Evolutionary conservation across 2,329 filamentous ascomycete species (phyloP).

Genomic region (Colletotrichum phormii): DNA sequence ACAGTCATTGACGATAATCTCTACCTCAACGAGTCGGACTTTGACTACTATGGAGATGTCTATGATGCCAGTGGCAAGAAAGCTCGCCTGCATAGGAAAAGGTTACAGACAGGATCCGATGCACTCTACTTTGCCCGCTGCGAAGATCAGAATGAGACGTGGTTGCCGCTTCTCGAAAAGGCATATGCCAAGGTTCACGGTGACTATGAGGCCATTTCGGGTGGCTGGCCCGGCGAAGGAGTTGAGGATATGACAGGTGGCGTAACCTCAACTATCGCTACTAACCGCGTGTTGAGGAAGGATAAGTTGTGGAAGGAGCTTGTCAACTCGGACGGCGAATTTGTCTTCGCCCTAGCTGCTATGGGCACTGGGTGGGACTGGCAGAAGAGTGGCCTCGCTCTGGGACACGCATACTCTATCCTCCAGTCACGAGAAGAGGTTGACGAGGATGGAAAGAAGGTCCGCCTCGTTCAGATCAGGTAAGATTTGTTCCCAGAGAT

Average conservation of each 20-base stretch:
- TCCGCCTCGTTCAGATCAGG: constrained; percentile 58
- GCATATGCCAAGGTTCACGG: constrained; percentile 83
- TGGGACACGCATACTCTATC: constrained; percentile 64
- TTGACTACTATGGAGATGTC: constrained; percentile 40
- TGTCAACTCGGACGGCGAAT: constrained; percentile 74
- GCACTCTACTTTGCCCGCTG: constrained; percentile 79
- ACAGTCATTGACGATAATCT: constrained; percentile 78
- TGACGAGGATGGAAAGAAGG: constrained; percentile 51
- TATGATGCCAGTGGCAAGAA: constrained; percentile 59
- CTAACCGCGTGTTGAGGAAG: constrained; percentile 71
- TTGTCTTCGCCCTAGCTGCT: constrained; percentile 64
- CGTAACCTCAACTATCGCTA: constrained; percentile 66
- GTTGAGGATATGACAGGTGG: constrained; percentile 66
- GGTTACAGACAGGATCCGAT: constrained; percentile 75
- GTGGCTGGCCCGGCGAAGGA: constrained; percentile 70
- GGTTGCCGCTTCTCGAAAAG: constrained; percentile 80
- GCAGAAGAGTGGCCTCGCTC: constrained; percentile 53
- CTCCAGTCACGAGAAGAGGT: constrained; percentile 58
- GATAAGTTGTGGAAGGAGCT: constrained; percentile 79
- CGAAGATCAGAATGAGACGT: constrained; percentile 77
- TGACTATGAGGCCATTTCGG: constrained; percentile 75
- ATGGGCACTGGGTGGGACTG: constrained; percentile 44
- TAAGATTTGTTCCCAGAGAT: constrained; percentile 40
- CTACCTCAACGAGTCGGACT: constrained; percentile 44
- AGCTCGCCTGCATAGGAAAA: constrained; percentile 69